Evolutionary conservation across 306 rosid species (phyloP).

Genomic region (Vigna trinervia): DNA sequence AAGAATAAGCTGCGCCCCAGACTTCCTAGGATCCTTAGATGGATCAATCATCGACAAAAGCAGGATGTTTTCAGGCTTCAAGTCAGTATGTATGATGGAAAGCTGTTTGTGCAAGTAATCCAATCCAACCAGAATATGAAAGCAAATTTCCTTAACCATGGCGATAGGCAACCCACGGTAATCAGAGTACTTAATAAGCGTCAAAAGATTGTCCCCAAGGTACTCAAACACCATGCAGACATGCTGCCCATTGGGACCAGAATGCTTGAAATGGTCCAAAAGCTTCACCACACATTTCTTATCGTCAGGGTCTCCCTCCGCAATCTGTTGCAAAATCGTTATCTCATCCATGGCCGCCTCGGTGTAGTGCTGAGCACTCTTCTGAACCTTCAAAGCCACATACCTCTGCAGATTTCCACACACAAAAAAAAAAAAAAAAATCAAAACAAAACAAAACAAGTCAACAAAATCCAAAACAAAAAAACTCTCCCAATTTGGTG

Average conservation of each 20-base stretch:
- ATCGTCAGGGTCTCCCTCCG: slow-evolving; percentile 86
- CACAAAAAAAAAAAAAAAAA: neutral
- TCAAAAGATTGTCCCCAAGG: slow-evolving; percentile 91
- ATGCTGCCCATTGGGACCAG: slow-evolving; percentile 95
- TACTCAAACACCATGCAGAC: slow-evolving; percentile 96
- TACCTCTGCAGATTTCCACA: slow-evolving; percentile 64
- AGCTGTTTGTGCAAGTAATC: slow-evolving; percentile 96
- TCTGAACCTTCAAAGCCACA: slow-evolving; percentile 94
- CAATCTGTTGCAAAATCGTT: slow-evolving; percentile 88
- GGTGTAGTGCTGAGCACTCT: slow-evolving; percentile 97
- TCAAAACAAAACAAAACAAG: neutral
- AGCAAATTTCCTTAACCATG: slow-evolving; percentile 91
- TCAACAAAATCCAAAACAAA: neutral
- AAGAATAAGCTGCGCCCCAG: slow-evolving; percentile 73
- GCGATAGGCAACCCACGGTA: slow-evolving; percentile 83
- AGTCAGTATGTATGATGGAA: slow-evolving; percentile 92
- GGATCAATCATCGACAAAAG: slow-evolving; percentile 80
- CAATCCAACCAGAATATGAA: slow-evolving; percentile 85
- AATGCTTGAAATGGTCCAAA: slow-evolving; percentile 95
- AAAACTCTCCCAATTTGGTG: neutral
- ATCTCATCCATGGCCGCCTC: slow-evolving; percentile 99
- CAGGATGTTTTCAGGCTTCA: slow-evolving; percentile 91
- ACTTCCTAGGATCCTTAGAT: slow-evolving; percentile 80
- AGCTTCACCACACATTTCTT: slow-evolving; percentile 93
- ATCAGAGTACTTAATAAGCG: slow-evolving; percentile 84